phyloP scores from a whole-genome alignment of 331 rosid species.

The Quercus lobata region DNA sequence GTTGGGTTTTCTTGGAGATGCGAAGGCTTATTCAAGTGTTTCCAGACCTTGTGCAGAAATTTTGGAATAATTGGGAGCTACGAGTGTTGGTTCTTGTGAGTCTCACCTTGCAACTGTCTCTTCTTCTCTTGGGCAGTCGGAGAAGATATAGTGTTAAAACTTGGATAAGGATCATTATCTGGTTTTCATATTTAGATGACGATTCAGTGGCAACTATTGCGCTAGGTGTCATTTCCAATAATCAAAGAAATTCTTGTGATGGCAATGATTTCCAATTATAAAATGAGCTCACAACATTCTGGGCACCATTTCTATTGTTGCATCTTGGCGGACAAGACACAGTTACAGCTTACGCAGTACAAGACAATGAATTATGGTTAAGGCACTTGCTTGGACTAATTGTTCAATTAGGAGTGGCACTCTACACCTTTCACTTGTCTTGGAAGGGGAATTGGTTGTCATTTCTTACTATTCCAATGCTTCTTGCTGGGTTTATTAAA shows the following conservation, averaged over 20 bases:
- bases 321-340: conserved; percentile 15
- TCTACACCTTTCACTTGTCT: background rate
- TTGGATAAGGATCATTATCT: background rate
- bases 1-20: too few species aligned
- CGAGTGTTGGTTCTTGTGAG: background rate
- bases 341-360: conserved; percentile 2
- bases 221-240: conserved; percentile 8
- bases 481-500: background rate
- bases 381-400: background rate
- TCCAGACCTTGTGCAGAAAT: background rate
- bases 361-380: conserved; percentile 8
- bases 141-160: background rate
- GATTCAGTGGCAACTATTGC: background rate
- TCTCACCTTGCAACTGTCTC: background rate
- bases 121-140: background rate
- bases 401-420: background rate
- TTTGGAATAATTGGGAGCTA: conserved; percentile 3
- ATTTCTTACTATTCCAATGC: background rate
- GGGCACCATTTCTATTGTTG: conserved; percentile 10
- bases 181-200: background rate
- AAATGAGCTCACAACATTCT: background rate
- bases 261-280: background rate
- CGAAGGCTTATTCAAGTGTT: background rate
- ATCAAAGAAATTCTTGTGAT: background rate
- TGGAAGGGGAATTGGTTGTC: background rate